These are phyloP conservation scores for Rhizopogon roseolus DNA, from an alignment of 768 basidiomycete genomes.

Conservation along the genomic window DNA sequence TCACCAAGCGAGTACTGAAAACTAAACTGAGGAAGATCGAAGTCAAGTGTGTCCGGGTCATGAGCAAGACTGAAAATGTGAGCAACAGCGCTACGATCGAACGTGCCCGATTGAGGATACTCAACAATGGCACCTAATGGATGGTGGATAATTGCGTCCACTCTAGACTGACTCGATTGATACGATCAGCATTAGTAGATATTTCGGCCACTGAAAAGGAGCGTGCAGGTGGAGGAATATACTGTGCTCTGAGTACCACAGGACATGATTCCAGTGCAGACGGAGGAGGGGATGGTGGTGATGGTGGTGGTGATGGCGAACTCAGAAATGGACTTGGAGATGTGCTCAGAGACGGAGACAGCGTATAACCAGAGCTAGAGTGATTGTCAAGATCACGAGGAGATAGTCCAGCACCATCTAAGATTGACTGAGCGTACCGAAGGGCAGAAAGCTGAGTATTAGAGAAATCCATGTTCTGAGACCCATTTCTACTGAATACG, in stretches of 20 bases:
- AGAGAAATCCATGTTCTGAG: background rate
- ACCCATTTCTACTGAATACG: too few species aligned
- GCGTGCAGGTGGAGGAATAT: background rate
- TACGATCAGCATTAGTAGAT: background rate
- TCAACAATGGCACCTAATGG: background rate
- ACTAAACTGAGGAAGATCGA: background rate
- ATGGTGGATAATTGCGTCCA: too few species aligned
- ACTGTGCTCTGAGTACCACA: background rate
- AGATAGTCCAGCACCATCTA: constrained; percentile 1
- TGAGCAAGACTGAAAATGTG: background rate
- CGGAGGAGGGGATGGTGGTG: too few species aligned
- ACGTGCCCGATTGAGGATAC: background rate
- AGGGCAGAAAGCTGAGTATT: background rate
- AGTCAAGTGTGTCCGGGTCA: background rate
- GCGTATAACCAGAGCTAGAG: too few species aligned
- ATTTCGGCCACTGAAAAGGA: background rate
- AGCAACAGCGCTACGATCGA: background rate
- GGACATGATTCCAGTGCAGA: background rate
- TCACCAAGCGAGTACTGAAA: too few species aligned
- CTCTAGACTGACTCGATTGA: background rate
- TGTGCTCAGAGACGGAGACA: background rate
- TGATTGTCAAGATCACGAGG: background rate
- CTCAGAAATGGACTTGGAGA: background rate
- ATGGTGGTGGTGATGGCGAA: too few species aligned
- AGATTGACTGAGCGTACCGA: background rate